Evolutionary conservation across 495 filamentous ascomycete genomes (phyloP), one percentile per base, ranked within the genome.

Genomic region (Alectoria sarmentosa): DNA sequence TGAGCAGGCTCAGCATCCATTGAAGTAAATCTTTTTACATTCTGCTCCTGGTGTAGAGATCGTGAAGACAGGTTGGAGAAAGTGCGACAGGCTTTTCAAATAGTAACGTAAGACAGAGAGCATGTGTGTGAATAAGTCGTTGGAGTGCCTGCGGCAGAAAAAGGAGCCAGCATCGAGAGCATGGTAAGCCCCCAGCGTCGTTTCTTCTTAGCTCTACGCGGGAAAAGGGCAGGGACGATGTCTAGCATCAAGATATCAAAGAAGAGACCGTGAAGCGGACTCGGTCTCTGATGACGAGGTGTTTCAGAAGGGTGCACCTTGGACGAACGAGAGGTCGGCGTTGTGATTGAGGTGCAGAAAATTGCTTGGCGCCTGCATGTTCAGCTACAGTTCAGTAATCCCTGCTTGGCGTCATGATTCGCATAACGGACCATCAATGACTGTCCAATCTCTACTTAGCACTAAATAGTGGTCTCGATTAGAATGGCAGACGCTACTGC

Each of bases 1-100:
- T 41, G 21, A 64, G 56, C 23, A 64, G 21, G 17, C 56, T 46
- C 19, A 54, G 58, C 37, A 58, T 21, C 19, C 30, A 56, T 58
- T 57, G 54, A 3, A 44, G 42, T 13, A 64, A 23, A 2, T 30
- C 38, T 64, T 54, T 58, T 26, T 32, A 17, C 54, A 58, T 64
- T 19, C 1, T 38, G 4, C 5, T 9, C 2, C 28, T 32, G 17
- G 38, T 2, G 8, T 55, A 11, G 21, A 19, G 2, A 9, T 28
- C 28, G 2, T 21, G 15, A 21, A 0, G 14, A 21, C 8, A 13
- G 3, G 1, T 55, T 55, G 10, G 30, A 30, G 52, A 34, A 34
- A 55, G 52, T 34, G 17, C 14, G 7, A 55, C 30, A 55, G 28
- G 15, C 3, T 32, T 1, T 21, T n/a, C 5, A 17, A 0, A 4